Percentiles rank a stretch among this genome's conserved stretches.
Conservation (phyloP, 192 early-diverging fungal genomes). For the Gaertneriomyces semiglobifer region DNA sequence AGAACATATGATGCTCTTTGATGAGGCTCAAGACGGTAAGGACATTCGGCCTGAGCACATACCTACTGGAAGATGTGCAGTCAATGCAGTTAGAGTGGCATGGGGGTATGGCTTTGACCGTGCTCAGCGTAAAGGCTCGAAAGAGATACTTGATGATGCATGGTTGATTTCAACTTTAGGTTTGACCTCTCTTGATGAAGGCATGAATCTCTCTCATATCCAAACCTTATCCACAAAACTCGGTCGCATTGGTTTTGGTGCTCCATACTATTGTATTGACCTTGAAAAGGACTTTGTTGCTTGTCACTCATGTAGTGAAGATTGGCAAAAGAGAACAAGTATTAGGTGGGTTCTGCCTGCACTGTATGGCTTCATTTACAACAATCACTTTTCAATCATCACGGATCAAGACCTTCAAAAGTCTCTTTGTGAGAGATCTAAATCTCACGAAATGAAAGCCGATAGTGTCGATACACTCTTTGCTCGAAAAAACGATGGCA, state of each 20-base stretch:
- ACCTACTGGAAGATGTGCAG: constrained; percentile 1
- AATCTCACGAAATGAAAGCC: background rate
- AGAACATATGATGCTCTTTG: constrained; percentile 16
- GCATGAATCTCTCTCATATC: background rate
- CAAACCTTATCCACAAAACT: background rate
- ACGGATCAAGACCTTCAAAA: background rate
- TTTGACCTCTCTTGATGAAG: background rate
- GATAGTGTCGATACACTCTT: background rate
- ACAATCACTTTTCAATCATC: constrained; percentile 9
- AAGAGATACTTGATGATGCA: constrained; percentile 5
- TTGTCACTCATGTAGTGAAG: background rate
- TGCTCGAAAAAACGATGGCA: background rate
- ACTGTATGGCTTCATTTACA: constrained; percentile 12
- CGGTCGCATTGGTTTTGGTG: background rate
- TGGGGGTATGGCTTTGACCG: constrained; percentile 4
- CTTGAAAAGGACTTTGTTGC: background rate
- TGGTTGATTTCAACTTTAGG: background rate
- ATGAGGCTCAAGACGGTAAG: constrained; percentile 8
- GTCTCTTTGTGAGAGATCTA: background rate
- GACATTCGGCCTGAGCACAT: background rate
- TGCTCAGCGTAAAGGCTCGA: background rate
- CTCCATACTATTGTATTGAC: constrained; percentile 9
- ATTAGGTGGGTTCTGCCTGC: constrained; percentile 4
- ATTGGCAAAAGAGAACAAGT: background rate
- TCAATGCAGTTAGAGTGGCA: background rate